Evolutionary conservation across 768 basidiomycete species (phyloP).

Genomic region (Tricholoma saponaceum): DNA sequence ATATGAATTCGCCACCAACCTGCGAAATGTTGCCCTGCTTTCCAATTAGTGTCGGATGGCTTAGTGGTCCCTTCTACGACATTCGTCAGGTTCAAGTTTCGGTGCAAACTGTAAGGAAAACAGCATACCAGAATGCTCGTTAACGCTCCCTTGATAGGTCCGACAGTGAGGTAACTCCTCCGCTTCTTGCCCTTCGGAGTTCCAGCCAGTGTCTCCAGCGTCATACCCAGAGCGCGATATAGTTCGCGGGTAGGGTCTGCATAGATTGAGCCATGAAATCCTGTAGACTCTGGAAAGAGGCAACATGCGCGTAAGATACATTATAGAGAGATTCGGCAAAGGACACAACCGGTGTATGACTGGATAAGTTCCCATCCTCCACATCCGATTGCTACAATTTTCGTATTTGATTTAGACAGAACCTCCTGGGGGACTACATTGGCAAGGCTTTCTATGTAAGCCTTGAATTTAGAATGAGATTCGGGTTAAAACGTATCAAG

Average conservation of each 20-base stretch:
- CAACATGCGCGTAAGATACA: neutral
- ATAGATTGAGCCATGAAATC: conserved; percentile 47
- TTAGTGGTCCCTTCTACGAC: conserved; percentile 33
- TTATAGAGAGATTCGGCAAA: neutral
- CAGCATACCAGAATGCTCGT: conserved; percentile 42
- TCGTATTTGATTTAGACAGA: conserved; percentile 34
- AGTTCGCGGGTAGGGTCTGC: conserved; percentile 61
- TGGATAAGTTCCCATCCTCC: conserved; percentile 51
- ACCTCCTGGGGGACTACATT: conserved; percentile 31
- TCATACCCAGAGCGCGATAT: conserved; percentile 61
- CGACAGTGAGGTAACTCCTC: conserved; percentile 40
- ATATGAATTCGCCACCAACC: conserved; percentile 60
- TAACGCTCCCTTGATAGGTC: conserved; percentile 26
- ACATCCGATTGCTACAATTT: conserved; percentile 55
- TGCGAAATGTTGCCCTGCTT: conserved; percentile 63
- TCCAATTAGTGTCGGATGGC: conserved; percentile 43
- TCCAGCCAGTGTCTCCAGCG: conserved; percentile 37
- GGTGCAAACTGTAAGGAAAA: neutral
- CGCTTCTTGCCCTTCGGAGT: conserved; percentile 43
- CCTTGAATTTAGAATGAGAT: conserved; percentile 21
- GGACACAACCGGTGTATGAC: conserved; percentile 42
- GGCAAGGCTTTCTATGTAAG: conserved; percentile 45
- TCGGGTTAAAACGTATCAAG: neutral
- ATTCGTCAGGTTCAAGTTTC: neutral
- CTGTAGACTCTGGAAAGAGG: conserved; percentile 35